Conservation (phyloP, 495 filamentous ascomycete species). For the Penicillium ochrochloron region DNA sequence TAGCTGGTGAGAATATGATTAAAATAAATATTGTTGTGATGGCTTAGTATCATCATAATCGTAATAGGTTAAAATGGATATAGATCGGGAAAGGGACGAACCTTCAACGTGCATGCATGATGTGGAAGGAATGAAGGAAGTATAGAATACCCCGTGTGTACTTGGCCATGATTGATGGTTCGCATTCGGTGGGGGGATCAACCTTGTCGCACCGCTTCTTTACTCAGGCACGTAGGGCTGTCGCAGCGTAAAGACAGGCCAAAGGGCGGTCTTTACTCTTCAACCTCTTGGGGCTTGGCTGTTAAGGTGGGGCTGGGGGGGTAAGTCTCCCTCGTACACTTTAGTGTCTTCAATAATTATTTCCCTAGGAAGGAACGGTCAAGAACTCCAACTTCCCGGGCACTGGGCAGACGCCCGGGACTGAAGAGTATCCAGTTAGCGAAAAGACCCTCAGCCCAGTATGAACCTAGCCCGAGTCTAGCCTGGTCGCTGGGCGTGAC, state of each 20-base stretch:
- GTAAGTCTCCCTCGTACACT: not conserved
- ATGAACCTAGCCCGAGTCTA: conserved; percentile 5
- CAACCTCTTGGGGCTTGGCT: not conserved
- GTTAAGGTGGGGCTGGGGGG: not conserved
- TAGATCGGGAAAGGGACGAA: not conserved
- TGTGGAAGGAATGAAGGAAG: not conserved
- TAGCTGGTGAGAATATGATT: not conserved
- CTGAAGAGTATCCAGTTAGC: not conserved
- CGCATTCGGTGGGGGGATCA: not conserved
- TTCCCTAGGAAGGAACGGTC: not conserved
- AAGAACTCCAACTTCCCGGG: not conserved
- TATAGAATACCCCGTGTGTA: not conserved
- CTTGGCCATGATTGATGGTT: not conserved
- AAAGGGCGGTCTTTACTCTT: conserved; percentile 17
- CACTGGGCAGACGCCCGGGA: conserved; percentile 7
- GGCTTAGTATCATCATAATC: not conserved
- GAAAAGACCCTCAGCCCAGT: not conserved
- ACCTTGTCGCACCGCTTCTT: conserved; percentile 24
- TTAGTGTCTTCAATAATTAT: not conserved
- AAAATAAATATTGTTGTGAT: not conserved
- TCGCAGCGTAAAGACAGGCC: conserved; percentile 1
- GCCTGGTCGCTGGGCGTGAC: not conserved
- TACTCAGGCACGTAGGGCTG: conserved; percentile 25
- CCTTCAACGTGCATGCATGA: not conserved
- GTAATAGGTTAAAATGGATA: not conserved